Conservation (phyloP, 2,329 filamentous ascomycete species). For the Bipolaris cookei region DNA sequence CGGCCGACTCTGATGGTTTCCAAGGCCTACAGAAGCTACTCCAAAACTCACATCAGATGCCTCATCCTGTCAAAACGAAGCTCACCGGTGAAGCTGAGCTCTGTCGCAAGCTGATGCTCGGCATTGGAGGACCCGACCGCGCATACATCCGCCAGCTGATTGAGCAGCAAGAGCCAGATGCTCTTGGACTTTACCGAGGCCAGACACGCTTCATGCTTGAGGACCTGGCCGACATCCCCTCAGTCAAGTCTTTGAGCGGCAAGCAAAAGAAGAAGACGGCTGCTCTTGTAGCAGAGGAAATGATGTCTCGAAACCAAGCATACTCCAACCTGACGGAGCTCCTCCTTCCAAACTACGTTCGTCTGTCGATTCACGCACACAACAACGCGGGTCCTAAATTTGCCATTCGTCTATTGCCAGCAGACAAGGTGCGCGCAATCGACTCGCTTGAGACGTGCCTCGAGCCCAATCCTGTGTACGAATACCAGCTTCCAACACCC, state of each 20-base stretch:
- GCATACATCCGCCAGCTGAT: conserved; percentile 38
- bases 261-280: conserved; percentile 48
- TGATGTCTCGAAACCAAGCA: conserved; percentile 54
- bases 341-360: conserved; percentile 54
- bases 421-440: conserved; percentile 40
- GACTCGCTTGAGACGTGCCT: conserved; percentile 40
- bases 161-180: conserved; percentile 34
- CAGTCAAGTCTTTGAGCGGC: conserved; percentile 32
- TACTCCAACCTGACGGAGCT: conserved; percentile 58
- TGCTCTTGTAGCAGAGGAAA: conserved; percentile 45
- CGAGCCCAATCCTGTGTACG: conserved; percentile 35
- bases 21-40: conserved; percentile 29
- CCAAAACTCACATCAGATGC: conserved; percentile 30
- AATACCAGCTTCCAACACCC: conserved; percentile 51
- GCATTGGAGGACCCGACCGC: conserved; percentile 34
- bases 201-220: conserved; percentile 50
- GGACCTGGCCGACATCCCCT: conserved; percentile 38
- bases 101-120: conserved; percentile 40
- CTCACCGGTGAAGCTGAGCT: conserved; percentile 38
- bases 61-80: conserved; percentile 40
- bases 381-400: conserved; percentile 53
- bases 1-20: conserved; percentile 32
- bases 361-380: conserved; percentile 58
- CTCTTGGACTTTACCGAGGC: conserved; percentile 45
- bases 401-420: conserved; percentile 51